Percentiles rank a stretch among this genome's conserved stretches.
These are phyloP conservation scores for Psophocarpus tetragonolobus DNA, from an alignment of 306 rosid species.

Conservation along the genomic window DNA sequence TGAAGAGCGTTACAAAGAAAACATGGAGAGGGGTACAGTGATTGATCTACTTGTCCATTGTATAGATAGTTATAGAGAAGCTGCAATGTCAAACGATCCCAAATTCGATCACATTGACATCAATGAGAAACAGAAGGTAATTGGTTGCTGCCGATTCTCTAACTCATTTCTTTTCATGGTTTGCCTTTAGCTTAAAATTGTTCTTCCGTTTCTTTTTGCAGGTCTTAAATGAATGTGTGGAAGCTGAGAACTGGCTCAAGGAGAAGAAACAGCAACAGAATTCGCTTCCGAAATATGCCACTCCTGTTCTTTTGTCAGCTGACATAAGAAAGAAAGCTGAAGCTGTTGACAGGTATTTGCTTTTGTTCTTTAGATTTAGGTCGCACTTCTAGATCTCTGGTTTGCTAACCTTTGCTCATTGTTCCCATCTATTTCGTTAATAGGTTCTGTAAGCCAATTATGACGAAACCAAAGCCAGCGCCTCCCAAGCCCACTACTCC, in stretches of 20 bases:
- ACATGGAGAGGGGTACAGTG: conserved; percentile 65
- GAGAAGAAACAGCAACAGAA: conserved; percentile 81
- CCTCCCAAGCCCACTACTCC: conserved; percentile 73
- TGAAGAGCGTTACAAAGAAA: conserved; percentile 79
- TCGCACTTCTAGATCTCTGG: no score
- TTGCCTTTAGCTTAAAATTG: no score
- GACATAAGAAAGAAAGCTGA: conserved; percentile 89
- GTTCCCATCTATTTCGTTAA: background rate
- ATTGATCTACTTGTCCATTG: conserved; percentile 63
- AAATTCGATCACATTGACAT: conserved; percentile 88
- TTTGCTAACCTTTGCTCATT: background rate
- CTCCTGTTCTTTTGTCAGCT: conserved; percentile 68
- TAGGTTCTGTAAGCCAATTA: conserved; percentile 82
- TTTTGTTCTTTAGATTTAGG: no score
- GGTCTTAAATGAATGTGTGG: conserved; percentile 83
- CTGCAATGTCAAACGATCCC: conserved; percentile 68
- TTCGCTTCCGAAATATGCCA: conserved; percentile 72
- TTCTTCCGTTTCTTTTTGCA: no score
- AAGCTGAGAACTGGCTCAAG: conserved; percentile 89
- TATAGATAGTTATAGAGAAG: conserved; percentile 78
- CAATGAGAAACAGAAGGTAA: conserved; percentile 79
- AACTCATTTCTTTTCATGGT: background rate
- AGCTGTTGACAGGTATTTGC: conserved; percentile 69
- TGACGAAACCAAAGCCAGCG: conserved; percentile 81
- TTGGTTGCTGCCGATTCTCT: no score